Evolutionary conservation across 2,329 filamentous ascomycete genomes (phyloP).

Genomic region (Colletotrichum scovillei): DNA sequence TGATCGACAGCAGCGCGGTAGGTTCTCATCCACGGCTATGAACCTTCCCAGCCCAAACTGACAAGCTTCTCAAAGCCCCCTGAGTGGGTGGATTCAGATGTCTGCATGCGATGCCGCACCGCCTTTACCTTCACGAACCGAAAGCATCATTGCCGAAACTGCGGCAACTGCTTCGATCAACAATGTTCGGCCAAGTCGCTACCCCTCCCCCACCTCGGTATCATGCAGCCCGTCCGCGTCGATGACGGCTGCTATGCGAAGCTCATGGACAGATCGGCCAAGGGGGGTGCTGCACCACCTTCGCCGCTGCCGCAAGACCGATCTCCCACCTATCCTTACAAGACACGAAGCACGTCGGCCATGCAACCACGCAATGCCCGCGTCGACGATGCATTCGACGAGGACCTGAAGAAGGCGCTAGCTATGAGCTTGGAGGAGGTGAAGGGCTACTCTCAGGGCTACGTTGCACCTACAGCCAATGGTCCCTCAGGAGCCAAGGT

Average conservation of each 20-base stretch:
- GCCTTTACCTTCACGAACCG: conserved; percentile 97
- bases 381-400: conserved; percentile 91
- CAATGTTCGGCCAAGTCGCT: conserved; percentile 92
- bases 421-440: conserved; percentile 98
- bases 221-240: conserved; percentile 89
- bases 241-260: conserved; percentile 96
- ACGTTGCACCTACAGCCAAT: conserved; percentile 69
- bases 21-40: conserved; percentile 48
- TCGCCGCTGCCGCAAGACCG: conserved; percentile 48
- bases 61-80: conserved; percentile 72
- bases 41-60: not conserved
- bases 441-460: conserved; percentile 78
- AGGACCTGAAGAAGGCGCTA: conserved; percentile 91
- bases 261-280: conserved; percentile 79
- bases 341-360: conserved; percentile 71
- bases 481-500: conserved; percentile 39
- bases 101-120: conserved; percentile 97
- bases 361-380: conserved; percentile 94
- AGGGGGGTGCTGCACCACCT: conserved; percentile 44
- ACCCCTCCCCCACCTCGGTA: conserved; percentile 91
- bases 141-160: conserved; percentile 98
- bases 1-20: conserved; percentile 97
- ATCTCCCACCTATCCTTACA: conserved; percentile 64
- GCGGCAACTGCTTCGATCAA: conserved; percentile 96
- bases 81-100: conserved; percentile 97